Percentiles rank a stretch among this genome's conserved stretches.
Evolutionary conservation across 495 filamentous ascomycete genomes (phyloP).

Genomic region (Penicilliopsis zonata): DNA sequence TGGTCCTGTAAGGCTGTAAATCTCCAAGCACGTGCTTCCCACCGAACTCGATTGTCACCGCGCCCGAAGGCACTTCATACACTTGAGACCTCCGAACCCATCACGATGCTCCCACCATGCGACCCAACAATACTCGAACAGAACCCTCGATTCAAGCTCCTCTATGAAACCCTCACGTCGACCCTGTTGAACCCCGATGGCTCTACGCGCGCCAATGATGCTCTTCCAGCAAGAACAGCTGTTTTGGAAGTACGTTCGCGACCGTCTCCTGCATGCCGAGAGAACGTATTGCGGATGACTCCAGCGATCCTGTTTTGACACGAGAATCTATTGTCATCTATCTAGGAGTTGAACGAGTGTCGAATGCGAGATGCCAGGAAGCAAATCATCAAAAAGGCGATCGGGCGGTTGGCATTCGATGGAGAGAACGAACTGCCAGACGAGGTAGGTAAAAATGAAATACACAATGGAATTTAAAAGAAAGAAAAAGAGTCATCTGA

Average conservation of each 20-base stretch:
- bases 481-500: not conserved
- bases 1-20: too few species aligned
- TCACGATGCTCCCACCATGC: constrained; percentile 54
- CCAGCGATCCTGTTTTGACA: too few species aligned
- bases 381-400: constrained; percentile 21
- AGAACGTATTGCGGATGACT: too few species aligned
- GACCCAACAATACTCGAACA: constrained; percentile 46
- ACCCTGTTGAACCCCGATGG: constrained; percentile 48
- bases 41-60: not conserved
- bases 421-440: constrained; percentile 19
- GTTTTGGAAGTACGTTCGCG: constrained; percentile 35
- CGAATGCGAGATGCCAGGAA: constrained; percentile 22
- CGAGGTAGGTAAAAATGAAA: constrained; percentile 12
- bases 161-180: constrained; percentile 48
- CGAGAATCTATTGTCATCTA: not conserved
- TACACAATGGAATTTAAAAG: not conserved
- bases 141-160: constrained; percentile 52
- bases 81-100: constrained; percentile 2
- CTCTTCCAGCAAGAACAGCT: constrained; percentile 39
- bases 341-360: constrained; percentile 27
- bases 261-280: not conserved
- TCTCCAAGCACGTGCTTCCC: not conserved
- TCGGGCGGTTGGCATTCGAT: constrained; percentile 23
- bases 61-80: not conserved
- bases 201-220: constrained; percentile 42